phyloP scores from a whole-genome alignment of 495 filamentous ascomycete genomes.

The Penicillium fimorum region DNA sequence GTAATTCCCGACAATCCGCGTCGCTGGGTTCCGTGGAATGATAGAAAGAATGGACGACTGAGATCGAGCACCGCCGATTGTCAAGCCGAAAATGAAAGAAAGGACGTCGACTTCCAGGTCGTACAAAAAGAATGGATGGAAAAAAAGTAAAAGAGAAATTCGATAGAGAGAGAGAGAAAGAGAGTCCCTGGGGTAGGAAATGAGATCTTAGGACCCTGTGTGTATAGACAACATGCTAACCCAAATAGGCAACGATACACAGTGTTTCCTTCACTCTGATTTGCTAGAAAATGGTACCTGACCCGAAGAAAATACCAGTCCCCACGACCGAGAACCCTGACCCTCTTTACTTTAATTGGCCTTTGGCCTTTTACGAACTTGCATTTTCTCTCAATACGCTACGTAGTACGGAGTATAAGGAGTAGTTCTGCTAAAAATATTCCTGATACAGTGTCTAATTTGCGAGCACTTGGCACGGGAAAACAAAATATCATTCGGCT shows the following conservation, averaged over 20 bases:
- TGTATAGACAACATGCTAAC: background rate
- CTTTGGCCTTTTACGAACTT: background rate
- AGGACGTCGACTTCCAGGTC: constrained; percentile 34
- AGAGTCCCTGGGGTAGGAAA: constrained; percentile 1
- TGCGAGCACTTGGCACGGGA: background rate
- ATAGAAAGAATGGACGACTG: constrained; percentile 35
- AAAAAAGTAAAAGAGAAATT: constrained; percentile 4
- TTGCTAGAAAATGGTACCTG: constrained; percentile 1
- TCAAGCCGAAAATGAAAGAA: constrained; percentile 26
- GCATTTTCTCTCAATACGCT: background rate
- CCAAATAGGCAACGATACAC: background rate
- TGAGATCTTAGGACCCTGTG: constrained; percentile 12
- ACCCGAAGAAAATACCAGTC: constrained; percentile 2
- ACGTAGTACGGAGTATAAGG: background rate
- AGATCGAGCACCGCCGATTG: constrained; percentile 27
- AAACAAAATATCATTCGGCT: background rate
- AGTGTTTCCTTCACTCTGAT: background rate
- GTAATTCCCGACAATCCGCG: constrained; percentile 17
- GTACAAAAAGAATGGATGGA: constrained; percentile 11
- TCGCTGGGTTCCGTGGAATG: constrained; percentile 26
- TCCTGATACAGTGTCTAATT: background rate
- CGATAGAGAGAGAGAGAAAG: constrained; percentile 1
- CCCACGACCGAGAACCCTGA: constrained; percentile 6
- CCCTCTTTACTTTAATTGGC: constrained; percentile 2
- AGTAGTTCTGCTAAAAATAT: background rate